Evolutionary conservation across 1,284 basidiomycete species (phyloP), one percentile per base, ranked within the genome.

Genomic region (Xerocomus minutiporus): DNA sequence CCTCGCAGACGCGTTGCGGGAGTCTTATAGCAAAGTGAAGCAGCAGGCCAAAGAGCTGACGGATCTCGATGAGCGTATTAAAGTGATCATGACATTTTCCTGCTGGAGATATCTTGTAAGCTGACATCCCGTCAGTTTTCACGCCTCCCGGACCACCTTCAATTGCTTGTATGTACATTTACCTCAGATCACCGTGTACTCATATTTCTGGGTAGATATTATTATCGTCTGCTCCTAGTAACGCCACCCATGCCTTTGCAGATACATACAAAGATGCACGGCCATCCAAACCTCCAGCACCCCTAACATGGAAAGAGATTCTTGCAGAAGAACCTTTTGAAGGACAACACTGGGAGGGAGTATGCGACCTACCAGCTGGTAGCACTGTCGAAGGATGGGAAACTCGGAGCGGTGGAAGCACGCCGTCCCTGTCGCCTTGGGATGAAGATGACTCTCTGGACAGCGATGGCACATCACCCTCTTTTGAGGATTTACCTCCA

Each of bases 331-430:
- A 90, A 50, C 86, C 87, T 2, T 86, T 87, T 57, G 83, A 88
- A 66, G 86, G 86, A 7, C 82, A 89, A 54, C 87, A 89, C 58
- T 88, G 87, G 86, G 75, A 87, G 63, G 84, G 86, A 2, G 78
- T 78, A 20, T 80, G 73, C 55, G 77, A 73, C 20, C 57, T 79
- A 28, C 73, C 72, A 32, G 58, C 66, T 15, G 75, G 76, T 32
- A 74, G 71, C 52, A 74, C 71, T 0, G 65, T 72, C 4, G 73
- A 75, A 48, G 63, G 68, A 31, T 76, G 76, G 71, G 74, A 75
- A 44, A 61, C 60, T n/a, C 62, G 62, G 42, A 76, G 73, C 23
- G 66, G 72, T 48, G 76, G 77, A 44, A 79, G 77, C 55, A 72
- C 73, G 0, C 71, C 77, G 1, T 73, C 74, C 8, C 68, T 83